Evolutionary conservation across 2,329 filamentous ascomycete genomes (phyloP).

Genomic region (Diaporthe ampelina): DNA sequence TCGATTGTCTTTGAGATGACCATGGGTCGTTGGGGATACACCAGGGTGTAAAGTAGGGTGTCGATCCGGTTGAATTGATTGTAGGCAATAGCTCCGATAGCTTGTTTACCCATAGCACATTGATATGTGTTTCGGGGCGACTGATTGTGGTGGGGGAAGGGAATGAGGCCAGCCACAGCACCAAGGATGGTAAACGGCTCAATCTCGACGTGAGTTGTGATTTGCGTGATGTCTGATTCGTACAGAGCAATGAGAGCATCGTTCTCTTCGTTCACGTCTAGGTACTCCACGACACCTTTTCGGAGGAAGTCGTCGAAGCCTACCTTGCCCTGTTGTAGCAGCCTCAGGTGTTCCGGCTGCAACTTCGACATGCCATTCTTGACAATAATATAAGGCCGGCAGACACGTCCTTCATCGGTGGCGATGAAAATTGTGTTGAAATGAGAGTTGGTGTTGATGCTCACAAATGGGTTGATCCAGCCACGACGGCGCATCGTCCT

Average conservation of each 20-base stretch:
- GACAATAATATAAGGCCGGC: constrained; percentile 94
- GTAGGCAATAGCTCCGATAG: constrained; percentile 96
- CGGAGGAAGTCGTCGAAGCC: constrained; percentile 95
- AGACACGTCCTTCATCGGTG: constrained; percentile 97
- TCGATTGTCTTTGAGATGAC: constrained; percentile 98
- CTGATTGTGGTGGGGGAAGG: constrained; percentile 98
- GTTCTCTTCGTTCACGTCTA: constrained; percentile 99
- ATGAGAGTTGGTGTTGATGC: constrained; percentile 95
- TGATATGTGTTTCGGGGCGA: constrained; percentile 99
- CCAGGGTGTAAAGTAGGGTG: constrained; percentile 94
- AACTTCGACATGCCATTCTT: constrained; percentile 89
- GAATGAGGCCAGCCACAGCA: constrained; percentile 95
- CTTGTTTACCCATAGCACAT: constrained; percentile 99
- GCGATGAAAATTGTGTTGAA: constrained; percentile 94
- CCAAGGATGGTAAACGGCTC: constrained; percentile 98
- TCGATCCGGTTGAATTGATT: constrained; percentile 99
- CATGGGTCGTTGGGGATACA: constrained; percentile 98
- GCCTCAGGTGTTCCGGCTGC: constrained; percentile 81
- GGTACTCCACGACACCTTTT: constrained; percentile 91
- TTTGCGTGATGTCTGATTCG: constrained; percentile 84
- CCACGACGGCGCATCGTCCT: constrained; percentile 89
- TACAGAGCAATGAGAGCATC: constrained; percentile 94
- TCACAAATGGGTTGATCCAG: constrained; percentile 95
- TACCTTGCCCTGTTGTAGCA: constrained; percentile 85
- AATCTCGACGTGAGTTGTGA: constrained; percentile 95